Conservation (phyloP, 164 flowering plant genomes). For the Kalanchoe fedtschenkoi region DNA sequence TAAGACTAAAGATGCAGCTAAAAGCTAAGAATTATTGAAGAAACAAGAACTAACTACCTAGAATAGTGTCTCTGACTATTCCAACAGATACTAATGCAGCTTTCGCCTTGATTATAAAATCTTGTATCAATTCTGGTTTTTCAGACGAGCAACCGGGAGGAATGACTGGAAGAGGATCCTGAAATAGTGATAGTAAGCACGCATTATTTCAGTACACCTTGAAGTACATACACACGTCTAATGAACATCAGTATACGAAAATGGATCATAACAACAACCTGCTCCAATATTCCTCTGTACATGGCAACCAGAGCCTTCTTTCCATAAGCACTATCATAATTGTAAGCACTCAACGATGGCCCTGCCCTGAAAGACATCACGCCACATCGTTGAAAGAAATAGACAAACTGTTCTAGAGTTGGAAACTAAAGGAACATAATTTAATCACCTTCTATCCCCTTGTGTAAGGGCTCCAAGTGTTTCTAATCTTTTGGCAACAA, state of each 20-base stretch:
- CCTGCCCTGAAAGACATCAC: conserved; percentile 70
- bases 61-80: conserved; percentile 65
- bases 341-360: conserved; percentile 84
- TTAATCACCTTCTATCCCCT: conserved; percentile 77
- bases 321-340: conserved; percentile 87
- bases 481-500: conserved; percentile 94
- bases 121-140: conserved; percentile 62
- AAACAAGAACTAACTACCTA: conserved; percentile 30
- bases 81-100: conserved; percentile 94
- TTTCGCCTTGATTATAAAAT: conserved; percentile 62
- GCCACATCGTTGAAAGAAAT: conserved; percentile 9
- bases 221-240: not conserved
- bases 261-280: conserved; percentile 33
- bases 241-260: not conserved
- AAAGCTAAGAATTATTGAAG: not conserved
- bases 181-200: conserved; percentile 18
- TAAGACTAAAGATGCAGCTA: not conserved
- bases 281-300: conserved; percentile 87
- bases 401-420: not conserved
- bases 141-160: conserved; percentile 91
- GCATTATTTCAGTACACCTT: not conserved
- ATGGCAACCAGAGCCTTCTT: conserved; percentile 71
- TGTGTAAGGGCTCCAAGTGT: conserved; percentile 96
- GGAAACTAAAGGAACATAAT: not conserved
- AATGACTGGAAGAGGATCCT: conserved; percentile 74